A percentile compares a stretch with the other conserved stretches of the same genome.
These are phyloP conservation scores for Aspergillus novofumigatus DNA, from an alignment of 2,329 filamentous ascomycete species.

Conservation along the genomic window DNA sequence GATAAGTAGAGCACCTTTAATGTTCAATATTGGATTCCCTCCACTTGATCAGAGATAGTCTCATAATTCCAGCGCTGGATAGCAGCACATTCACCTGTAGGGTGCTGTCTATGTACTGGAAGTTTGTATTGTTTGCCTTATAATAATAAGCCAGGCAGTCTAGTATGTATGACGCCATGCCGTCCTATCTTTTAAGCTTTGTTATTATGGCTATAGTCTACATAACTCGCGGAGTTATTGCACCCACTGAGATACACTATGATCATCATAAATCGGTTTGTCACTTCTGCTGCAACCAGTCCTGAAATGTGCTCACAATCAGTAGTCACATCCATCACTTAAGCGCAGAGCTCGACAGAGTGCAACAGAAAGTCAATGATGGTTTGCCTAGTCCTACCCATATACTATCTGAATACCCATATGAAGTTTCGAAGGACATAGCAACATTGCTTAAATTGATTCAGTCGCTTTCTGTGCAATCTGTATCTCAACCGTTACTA, in stretches of 20 bases:
- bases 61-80: neutral
- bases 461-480: slow-evolving; percentile 66
- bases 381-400: neutral
- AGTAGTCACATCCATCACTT: slow-evolving; percentile 53
- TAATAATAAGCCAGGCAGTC: neutral
- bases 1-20: neutral
- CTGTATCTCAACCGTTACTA: slow-evolving; percentile 61
- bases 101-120: neutral
- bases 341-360: slow-evolving; percentile 55
- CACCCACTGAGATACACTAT: neutral
- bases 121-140: neutral
- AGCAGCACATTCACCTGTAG: too few relatives aligned
- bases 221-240: neutral
- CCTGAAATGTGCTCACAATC: neutral
- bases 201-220: neutral
- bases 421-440: slow-evolving; percentile 28
- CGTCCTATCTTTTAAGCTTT: too few relatives aligned
- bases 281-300: neutral
- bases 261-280: neutral
- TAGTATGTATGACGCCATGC: neutral
- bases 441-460: slow-evolving; percentile 62
- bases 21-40: neutral
- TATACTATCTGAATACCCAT: slow-evolving; percentile 15
- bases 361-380: slow-evolving; percentile 44
- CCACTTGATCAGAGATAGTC: neutral